Percentiles rank a stretch among this genome's conserved stretches.
These are phyloP conservation scores for Cucurbitaria berberidis DNA, from an alignment of 2,329 filamentous ascomycete species.

Conservation along the genomic window DNA sequence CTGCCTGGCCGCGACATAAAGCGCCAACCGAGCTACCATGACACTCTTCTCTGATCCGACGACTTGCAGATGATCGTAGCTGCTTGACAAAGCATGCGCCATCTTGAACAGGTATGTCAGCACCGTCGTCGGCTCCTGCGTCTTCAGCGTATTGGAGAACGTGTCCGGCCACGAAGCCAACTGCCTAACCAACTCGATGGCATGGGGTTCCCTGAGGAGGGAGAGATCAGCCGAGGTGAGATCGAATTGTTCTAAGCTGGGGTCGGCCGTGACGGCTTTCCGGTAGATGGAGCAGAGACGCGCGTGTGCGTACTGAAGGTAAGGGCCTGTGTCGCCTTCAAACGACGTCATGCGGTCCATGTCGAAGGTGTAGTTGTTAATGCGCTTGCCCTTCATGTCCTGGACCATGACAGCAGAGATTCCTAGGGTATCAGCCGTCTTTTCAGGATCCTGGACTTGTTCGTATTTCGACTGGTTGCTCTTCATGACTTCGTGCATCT, in stretches of 20 bases:
- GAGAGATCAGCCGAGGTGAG: slow-evolving; percentile 71
- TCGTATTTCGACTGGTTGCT: slow-evolving; percentile 89
- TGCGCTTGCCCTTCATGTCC: slow-evolving; percentile 92
- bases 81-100: slow-evolving; percentile 79
- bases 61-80: slow-evolving; percentile 82
- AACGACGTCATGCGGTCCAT: slow-evolving; percentile 83
- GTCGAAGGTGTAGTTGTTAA: slow-evolving; percentile 75
- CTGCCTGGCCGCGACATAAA: slow-evolving; percentile 77
- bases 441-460: slow-evolving; percentile 82
- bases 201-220: slow-evolving; percentile 74
- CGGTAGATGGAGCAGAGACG: slow-evolving; percentile 52
- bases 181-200: slow-evolving; percentile 73
- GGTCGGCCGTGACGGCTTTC: slow-evolving; percentile 57
- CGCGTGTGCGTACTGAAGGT: slow-evolving; percentile 77
- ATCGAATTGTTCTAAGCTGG: slow-evolving; percentile 60
- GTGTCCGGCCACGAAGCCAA: slow-evolving; percentile 88
- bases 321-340: slow-evolving; percentile 84
- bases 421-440: slow-evolving; percentile 84
- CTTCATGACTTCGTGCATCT: slow-evolving; percentile 98
- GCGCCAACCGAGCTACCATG: slow-evolving; percentile 67
- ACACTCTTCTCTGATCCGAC: slow-evolving; percentile 78
- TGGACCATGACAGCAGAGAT: slow-evolving; percentile 98
- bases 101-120: slow-evolving; percentile 83
- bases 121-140: slow-evolving; percentile 74
- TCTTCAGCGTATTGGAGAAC: slow-evolving; percentile 82